Base-by-base conservation (phyloP, 2,329 filamentous ascomycete genomes). In the Ophiostoma ulmi region DNA sequence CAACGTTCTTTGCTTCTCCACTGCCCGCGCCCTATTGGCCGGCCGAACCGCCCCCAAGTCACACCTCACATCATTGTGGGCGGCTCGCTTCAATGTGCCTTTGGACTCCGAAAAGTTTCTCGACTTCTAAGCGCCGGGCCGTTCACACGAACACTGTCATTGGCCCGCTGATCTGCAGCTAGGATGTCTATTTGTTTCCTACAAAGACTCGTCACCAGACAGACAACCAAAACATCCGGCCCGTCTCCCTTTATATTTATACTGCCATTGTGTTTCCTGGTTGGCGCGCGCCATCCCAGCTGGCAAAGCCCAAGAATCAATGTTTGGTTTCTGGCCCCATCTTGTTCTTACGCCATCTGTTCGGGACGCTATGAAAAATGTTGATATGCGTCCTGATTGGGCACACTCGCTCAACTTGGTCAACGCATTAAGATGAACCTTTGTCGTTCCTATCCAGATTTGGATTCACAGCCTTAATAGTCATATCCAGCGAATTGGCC, bases 231-330 rank as follows among this genome's bases (percentile, higher is more conserved):
- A 48, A n/a, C 48, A 22, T 22, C 20, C 65, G 36, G 26, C 71
- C 66, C 69, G 65, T 69, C 68, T 68, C 64, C 39, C 58, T 36
- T 13, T 36, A 35, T 55, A 35, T 38, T 7, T 22, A 35, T 58
- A 36, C 26, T 22, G 67, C 48, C 67, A 52, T 52, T 61, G 66
- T 48, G 67, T 36, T 61, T 72, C 69, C 71, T 70, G 70, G 73
- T 79, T 81, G 78, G 79, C 80, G 79, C 80, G 79, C 80, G 79
- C 79, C 78, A 81, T 77, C 77, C 66, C 78, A 65, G 7, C 63
- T 39, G 63, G 35, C 58, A 26, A 58, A n/a, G 52, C 52, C 22
- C 22, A 58, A 58, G 52, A 58, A 22, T 58, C 52, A 26, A 26
- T 48, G 44, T 48, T 48, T 48, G 41, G 22, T 58, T 13, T 58